Percentiles rank a stretch among this genome's conserved stretches.
Conservation (phyloP, 1,139 yeast genomes). For the Yamadazyma membranifaciens region DNA sequence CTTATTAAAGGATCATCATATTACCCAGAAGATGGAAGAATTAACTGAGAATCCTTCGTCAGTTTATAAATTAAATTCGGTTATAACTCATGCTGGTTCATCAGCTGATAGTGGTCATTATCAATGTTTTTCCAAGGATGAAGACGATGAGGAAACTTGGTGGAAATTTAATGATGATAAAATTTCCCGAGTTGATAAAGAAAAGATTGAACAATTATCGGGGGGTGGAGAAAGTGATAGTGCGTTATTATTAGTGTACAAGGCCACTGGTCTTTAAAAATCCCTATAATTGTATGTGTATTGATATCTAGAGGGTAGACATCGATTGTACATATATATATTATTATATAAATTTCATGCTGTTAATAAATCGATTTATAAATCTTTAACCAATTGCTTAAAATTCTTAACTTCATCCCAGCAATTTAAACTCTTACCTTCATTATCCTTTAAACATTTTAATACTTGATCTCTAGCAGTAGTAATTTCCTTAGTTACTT, state of each 20-base stretch:
- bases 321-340: no score
- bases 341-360: no score
- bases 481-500: slow-evolving; percentile 29
- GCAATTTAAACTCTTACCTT: slow-evolving; percentile 78
- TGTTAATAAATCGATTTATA: slow-evolving; percentile 7
- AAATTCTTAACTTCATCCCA: slow-evolving; percentile 82
- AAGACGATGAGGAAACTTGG: slow-evolving; percentile 77
- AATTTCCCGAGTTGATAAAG: slow-evolving; percentile 73
- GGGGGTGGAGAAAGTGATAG: slow-evolving; percentile 99
- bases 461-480: slow-evolving; percentile 57
- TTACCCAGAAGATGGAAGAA: slow-evolving; percentile 25
- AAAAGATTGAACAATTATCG: slow-evolving; percentile 77
- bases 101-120: slow-evolving; percentile 98
- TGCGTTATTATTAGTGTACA: slow-evolving; percentile 84
- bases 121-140: slow-evolving; percentile 81
- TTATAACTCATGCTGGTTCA: slow-evolving; percentile 92
- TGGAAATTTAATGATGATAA: slow-evolving; percentile 94
- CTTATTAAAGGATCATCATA: slow-evolving; percentile 35
- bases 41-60: slow-evolving; percentile 84
- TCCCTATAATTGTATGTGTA: neutral
- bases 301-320: no score
- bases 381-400: slow-evolving; percentile 48
- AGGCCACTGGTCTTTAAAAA: slow-evolving; percentile 56
- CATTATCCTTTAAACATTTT: slow-evolving; percentile 65
- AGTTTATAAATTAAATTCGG: slow-evolving; percentile 76